Evolutionary conservation across 345 rosid genomes (phyloP).

Genomic region (Fremontodendron californicum): DNA sequence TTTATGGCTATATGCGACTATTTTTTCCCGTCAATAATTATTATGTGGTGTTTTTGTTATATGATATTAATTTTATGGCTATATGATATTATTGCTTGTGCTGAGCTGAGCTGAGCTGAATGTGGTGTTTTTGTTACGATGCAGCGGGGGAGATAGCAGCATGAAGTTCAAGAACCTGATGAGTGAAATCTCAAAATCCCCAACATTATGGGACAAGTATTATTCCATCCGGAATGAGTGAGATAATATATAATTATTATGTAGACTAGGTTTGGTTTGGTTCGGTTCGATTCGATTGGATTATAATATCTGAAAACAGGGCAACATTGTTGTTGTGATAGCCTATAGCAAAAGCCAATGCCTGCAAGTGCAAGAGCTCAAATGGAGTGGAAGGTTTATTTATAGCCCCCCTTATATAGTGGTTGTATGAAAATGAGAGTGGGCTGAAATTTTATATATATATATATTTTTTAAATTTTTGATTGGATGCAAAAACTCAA

Average conservation of each 20-base stretch:
- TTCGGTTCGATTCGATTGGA: no score
- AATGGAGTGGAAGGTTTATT: no score
- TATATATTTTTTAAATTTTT: no score
- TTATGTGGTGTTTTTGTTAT: no score
- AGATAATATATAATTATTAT: no score
- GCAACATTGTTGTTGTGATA: no score
- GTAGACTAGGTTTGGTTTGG: not conserved
- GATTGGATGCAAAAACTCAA: not conserved
- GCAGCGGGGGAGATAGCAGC: constrained; percentile 95
- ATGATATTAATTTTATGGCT: no score
- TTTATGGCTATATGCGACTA: not conserved
- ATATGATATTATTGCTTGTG: not conserved
- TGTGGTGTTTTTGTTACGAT: not conserved
- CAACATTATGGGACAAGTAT: constrained; percentile 64
- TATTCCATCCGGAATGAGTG: constrained; percentile 83
- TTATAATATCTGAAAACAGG: no score
- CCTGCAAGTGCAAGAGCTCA: no score
- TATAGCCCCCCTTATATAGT: not conserved
- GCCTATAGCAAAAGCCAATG: not conserved
- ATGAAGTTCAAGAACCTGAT: constrained; percentile 79
- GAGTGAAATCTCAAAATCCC: constrained; percentile 69
- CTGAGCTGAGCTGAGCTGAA: not conserved
- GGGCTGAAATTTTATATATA: no score
- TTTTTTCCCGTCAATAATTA: no score
- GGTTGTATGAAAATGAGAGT: not conserved